A percentile compares a stretch with the other conserved stretches of the same genome.
phyloP scores from a whole-genome alignment of 1,284 basidiomycete genomes.

The Malassezia obtusa region DNA sequence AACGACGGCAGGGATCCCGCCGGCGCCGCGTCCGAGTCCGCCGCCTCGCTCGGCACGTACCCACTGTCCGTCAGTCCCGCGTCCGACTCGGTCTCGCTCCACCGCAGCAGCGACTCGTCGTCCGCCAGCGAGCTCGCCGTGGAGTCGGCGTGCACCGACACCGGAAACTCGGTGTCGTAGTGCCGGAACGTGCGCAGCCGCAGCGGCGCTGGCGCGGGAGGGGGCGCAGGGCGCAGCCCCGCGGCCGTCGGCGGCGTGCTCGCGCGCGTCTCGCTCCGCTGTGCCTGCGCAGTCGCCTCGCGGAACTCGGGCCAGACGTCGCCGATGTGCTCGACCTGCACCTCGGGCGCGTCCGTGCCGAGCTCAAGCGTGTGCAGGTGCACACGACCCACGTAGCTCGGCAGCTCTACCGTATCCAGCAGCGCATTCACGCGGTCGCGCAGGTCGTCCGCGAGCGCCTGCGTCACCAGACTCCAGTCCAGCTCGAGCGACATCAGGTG shows the following conservation, averaged over 20 bases:
- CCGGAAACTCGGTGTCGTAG: slow-evolving; percentile 14
- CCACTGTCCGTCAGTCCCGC: slow-evolving; percentile 4
- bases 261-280: background rate
- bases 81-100: slow-evolving; percentile 17
- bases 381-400: slow-evolving; percentile 87
- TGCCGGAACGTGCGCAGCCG: slow-evolving; percentile 14
- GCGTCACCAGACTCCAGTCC: slow-evolving; percentile 56
- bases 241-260: background rate
- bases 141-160: slow-evolving; percentile 16
- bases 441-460: slow-evolving; percentile 61
- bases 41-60: background rate
- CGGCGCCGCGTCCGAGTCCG: background rate
- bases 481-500: slow-evolving; percentile 51
- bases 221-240: too few relatives aligned
- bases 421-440: slow-evolving; percentile 71
- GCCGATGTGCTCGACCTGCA: slow-evolving; percentile 79
- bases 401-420: slow-evolving; percentile 61
- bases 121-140: slow-evolving; percentile 22
- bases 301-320: slow-evolving; percentile 85
- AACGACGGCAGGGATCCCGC: slow-evolving; percentile 24
- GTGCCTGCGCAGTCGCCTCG: background rate
- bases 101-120: background rate
- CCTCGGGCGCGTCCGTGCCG: slow-evolving; percentile 68
- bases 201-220: slow-evolving; percentile 1
- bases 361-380: slow-evolving; percentile 76